Base-by-base conservation (phyloP, 768 basidiomycete genomes). In the Clitopilus hobsonii region DNA sequence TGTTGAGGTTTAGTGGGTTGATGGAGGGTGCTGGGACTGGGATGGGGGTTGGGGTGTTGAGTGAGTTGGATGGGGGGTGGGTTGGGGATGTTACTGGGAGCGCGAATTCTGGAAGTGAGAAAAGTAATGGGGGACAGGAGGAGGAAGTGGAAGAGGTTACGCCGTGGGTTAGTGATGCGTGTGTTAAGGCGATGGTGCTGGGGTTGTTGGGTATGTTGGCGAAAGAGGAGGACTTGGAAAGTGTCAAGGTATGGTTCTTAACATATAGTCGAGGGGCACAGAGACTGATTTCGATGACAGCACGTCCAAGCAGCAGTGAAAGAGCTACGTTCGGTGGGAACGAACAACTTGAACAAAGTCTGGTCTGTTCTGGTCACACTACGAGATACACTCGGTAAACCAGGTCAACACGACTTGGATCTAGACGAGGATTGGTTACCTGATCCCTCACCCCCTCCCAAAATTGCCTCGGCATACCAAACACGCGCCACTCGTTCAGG, bases 141-240 rank as follows among this genome's bases (percentile, higher is more conserved):
- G n/a, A 68, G n/a, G 73, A 73, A 2, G 70, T 75, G 20, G 76
- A 76, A 6, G 77, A 75, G 23, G 63, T 73, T 23, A 61, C 72
- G 16, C 71, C 70, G 1, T 90, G 89, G 89, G 77, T 88, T 49
- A 81, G 80, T 63, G 88, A 89, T 59, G 65, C 73, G 0, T 88
- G 87, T 57, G 67, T 82, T 28, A 88, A 82, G 60, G 75, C 85
- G 1, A 69, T 91, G 28, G 62, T 90, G n/a, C 53, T 85, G 6
- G 82, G 82, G 10, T 71, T 91, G 8, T 69, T 92, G 47, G 77
- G 77, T 8, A 64, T 86, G 52, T 63, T 89, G 49, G 75, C 70
- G 6, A 72, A 74, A 54, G 75, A 76, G 51, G 72, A 74, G 29
- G 71, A 73, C 13, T 68, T 62, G 5, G 68, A 71, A 20, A 69